Conservation (phyloP, 139 green algal species). For the Chlamydomonas eustigma region DNA sequence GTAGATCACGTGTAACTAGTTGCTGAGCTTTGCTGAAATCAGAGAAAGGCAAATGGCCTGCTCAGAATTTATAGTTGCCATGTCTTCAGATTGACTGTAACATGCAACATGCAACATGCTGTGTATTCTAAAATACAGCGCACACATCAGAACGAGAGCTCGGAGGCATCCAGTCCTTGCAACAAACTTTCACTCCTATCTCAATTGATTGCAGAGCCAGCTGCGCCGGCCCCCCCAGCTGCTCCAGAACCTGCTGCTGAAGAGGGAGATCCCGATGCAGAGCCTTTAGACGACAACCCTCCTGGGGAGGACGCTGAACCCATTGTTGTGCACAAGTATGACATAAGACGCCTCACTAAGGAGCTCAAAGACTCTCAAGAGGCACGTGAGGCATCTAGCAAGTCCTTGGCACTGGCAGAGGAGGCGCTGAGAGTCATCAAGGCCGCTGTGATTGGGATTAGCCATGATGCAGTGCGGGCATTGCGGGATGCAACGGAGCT, state of each 20-base stretch:
- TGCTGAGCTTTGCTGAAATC: neutral
- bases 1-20: neutral
- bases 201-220: neutral
- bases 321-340: neutral
- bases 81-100: no score
- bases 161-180: no score
- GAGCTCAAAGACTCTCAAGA: conserved; percentile 15
- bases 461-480: neutral
- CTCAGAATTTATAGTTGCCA: no score
- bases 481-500: conserved; percentile 26
- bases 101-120: no score
- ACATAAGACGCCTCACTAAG: conserved; percentile 9
- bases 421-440: conserved; percentile 28
- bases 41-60: neutral
- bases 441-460: neutral
- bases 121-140: no score
- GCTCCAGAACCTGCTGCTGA: neutral
- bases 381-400: conserved; percentile 6
- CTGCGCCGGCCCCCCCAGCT: neutral
- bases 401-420: conserved; percentile 26
- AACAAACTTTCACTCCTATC: no score
- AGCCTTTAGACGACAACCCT: neutral
- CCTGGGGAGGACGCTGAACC: conserved; percentile 23
- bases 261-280: conserved; percentile 15
- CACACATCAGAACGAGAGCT: no score